Percentiles rank a stretch among this genome's conserved stretches.
These are phyloP conservation scores for Tetraselmis chui DNA, from an alignment of 139 green algal species.

Conservation along the genomic window DNA sequence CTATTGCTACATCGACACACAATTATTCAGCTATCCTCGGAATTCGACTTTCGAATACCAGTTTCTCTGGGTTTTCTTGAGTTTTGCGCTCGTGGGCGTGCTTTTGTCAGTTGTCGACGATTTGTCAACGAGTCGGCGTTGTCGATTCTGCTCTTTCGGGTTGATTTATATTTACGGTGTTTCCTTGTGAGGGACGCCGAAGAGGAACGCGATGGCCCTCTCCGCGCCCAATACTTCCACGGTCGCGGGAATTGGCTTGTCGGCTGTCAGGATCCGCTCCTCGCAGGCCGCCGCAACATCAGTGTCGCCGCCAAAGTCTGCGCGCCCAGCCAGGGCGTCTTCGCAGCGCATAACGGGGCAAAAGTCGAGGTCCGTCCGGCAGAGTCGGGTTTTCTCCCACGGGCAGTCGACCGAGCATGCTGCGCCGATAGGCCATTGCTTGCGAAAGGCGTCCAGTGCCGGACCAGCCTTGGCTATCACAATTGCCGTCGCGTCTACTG, in stretches of 20 bases:
- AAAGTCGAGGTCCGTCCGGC: not conserved
- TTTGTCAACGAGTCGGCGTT: no score
- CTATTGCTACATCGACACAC: no score
- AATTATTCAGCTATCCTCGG: no score
- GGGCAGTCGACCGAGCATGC: not conserved
- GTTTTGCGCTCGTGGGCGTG: no score
- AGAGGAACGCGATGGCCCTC: not conserved
- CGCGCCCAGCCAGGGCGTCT: not conserved
- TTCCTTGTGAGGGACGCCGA: no score
- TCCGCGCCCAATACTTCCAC: not conserved
- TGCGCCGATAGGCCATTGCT: not conserved
- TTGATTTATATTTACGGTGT: no score
- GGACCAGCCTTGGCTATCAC: no score
- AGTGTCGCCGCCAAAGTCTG: not conserved
- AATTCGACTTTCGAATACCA: no score
- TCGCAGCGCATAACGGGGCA: not conserved
- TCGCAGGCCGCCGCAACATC: not conserved
- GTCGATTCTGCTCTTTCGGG: no score
- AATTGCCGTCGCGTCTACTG: no score
- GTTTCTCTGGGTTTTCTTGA: no score
- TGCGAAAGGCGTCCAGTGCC: not conserved
- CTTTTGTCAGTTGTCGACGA: no score
- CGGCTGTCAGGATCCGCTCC: not conserved
- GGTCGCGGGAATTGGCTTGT: not conserved
- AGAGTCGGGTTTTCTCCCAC: not conserved